Evolutionary conservation across 2,329 filamentous ascomycete genomes (phyloP), one percentile per base, ranked within the genome.

Genomic region (Penicillium sp.): DNA sequence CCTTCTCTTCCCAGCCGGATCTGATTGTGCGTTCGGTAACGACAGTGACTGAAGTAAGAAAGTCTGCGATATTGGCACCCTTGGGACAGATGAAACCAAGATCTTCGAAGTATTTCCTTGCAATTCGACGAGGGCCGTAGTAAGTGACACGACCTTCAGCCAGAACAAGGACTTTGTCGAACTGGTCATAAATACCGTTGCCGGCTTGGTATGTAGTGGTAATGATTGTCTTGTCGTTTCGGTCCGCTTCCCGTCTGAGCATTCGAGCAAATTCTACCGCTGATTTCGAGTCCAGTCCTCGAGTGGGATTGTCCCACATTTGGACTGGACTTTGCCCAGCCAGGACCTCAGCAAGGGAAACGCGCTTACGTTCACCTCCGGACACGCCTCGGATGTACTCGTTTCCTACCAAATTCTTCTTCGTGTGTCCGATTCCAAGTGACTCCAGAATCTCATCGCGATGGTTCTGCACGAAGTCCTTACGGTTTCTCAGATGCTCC

Each of bases 131-230:
- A 0, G 84, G 79, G 0, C 86, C 86, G 58, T 86, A 88, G 72
- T 81, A 89, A 27, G 86, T 80, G 54, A 88, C 72, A 55, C 81
- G 80, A 31, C 86, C 86, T 41, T 84, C 79, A 18, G 88, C 85
- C 1, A 89, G 76, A 1, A 89, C 80, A 0, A 88, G 75, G 0
- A 88, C 82, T 65, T 89, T 89, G 68, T 89, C 86, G 63, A 89
- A 88, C 1, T 85, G 76, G 34, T 86, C 75, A 65, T 86, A 88
- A 56, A 89, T 87, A 6, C 80, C 83, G 50, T 89, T 86, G 8
- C 84, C 84, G 1, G 86, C 86, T 64, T 89, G 86, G 65, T 89
- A 89, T 0, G 87, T 77, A 0, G 85, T 86, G 2, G 85, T 80
- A 41, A 87, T 80, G 2, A 83, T 81, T 0, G 83, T 76, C 13